Evolutionary conservation across 2,329 filamentous ascomycete species (phyloP).

Genomic region (Gremmenia infestans): DNA sequence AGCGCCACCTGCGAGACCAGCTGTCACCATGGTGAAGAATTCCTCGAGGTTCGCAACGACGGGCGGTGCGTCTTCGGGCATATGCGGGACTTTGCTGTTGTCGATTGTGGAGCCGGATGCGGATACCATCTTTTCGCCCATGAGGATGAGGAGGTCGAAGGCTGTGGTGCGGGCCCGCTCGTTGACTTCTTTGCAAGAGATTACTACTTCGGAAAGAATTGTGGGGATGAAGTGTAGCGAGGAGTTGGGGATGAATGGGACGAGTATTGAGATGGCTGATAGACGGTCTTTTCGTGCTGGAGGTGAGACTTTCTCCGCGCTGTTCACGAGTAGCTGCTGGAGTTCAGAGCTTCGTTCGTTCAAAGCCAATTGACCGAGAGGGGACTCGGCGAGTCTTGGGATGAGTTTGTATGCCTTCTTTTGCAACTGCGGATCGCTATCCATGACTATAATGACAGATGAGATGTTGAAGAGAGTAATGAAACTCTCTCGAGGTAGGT

Average conservation of each 20-base stretch:
- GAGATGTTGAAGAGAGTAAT: constrained; percentile 81
- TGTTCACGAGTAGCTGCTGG: constrained; percentile 73
- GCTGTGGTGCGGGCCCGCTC: constrained; percentile 86
- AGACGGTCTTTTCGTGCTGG: constrained; percentile 84
- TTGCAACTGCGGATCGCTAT: constrained; percentile 84
- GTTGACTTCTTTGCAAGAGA: constrained; percentile 96
- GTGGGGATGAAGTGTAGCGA: constrained; percentile 91
- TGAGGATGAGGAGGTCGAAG: constrained; percentile 83
- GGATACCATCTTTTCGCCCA: constrained; percentile 72
- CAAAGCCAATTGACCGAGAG: constrained; percentile 71
- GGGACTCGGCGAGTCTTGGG: constrained; percentile 78
- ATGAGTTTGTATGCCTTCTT: constrained; percentile 99
- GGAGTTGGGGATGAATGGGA: constrained; percentile 69
- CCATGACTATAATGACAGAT: constrained; percentile 71
- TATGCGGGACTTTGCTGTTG: constrained; percentile 81
- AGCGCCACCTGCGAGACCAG: constrained; percentile 84
- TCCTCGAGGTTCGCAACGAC: constrained; percentile 83
- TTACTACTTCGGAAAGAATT: constrained; percentile 88
- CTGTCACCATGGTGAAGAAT: constrained; percentile 97
- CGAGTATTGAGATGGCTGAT: constrained; percentile 72
- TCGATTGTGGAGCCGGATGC: constrained; percentile 69
- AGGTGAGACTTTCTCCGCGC: constrained; percentile 77
- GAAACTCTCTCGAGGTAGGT: constrained; percentile 84
- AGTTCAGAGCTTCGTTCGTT: constrained; percentile 71
- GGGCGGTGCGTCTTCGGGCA: constrained; percentile 73